Conservation (phyloP, 2,329 filamentous ascomycete species). For the Aspergillus fijiensis region DNA sequence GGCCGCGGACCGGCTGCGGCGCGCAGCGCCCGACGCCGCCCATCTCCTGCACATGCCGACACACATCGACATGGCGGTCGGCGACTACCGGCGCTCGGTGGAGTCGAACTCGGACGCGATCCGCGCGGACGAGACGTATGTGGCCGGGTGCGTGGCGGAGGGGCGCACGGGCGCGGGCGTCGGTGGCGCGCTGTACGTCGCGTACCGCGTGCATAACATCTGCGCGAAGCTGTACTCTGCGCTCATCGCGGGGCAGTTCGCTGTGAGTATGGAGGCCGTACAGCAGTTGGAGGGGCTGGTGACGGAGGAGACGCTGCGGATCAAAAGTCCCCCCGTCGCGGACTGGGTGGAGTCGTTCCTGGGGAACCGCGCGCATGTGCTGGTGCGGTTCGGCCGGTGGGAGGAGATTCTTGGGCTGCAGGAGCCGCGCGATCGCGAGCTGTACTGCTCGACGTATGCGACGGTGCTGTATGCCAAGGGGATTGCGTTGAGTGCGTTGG, state of each 20-base stretch:
- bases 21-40: constrained; percentile 65
- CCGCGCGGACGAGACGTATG: constrained; percentile 65
- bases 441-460: constrained; percentile 70
- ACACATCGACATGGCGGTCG: constrained; percentile 70
- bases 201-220: constrained; percentile 71
- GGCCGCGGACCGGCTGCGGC: constrained; percentile 61
- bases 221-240: constrained; percentile 74
- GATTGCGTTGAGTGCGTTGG: constrained; percentile 62
- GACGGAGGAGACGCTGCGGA: constrained; percentile 61
- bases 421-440: constrained; percentile 55
- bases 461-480: constrained; percentile 67
- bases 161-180: constrained; percentile 61
- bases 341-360: constrained; percentile 75
- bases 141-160: constrained; percentile 57
- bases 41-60: constrained; percentile 75
- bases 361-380: constrained; percentile 64
- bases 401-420: constrained; percentile 59
- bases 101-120: constrained; percentile 66
- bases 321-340: constrained; percentile 70
- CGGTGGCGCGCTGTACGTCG: constrained; percentile 66
- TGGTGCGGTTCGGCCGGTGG: constrained; percentile 73
- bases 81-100: constrained; percentile 68
- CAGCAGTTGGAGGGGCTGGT: constrained; percentile 60
- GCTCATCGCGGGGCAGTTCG: constrained; percentile 69
- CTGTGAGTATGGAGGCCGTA: constrained; percentile 61